Base-by-base conservation (phyloP, 352 stramenopile species). In the Phytopythium helicoides region DNA sequence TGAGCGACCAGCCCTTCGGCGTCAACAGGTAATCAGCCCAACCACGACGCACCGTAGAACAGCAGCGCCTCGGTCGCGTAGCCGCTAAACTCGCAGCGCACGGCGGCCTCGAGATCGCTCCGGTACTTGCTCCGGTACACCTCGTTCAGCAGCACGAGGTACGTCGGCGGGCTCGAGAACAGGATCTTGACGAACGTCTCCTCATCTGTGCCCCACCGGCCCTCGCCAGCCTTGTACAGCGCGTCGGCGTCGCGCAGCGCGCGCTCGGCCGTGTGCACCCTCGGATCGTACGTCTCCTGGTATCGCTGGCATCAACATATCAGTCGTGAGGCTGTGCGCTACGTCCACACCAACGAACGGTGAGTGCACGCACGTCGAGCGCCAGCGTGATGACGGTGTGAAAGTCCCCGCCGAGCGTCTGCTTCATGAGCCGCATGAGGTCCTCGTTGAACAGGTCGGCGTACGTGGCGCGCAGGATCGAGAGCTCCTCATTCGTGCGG, bases 391-490 rank as follows among this genome's bases (percentile, higher is more conserved):
- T 76, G 39, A 89, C 65, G 49, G 81, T 82, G 54, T 71, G 76
- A 56, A 86, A 84, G 65, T 92, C 79, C 19, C 81, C 81, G 36
- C 68, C 75, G 9, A 88, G 64, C 52, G 89, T 77, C 18, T 72
- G 77, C 41, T 71, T 60, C 70, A 90, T 78, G 22, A 82, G 60
- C 54, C 78, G 79, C 16, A 65, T 71, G 50, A 90, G 62, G 48
- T 92, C 81, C 54, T 86, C 66, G 51, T 86, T 83, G 60, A 82
- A 88, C 60, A 83, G 81, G 48, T 87, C 75, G 52, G 81, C 87
- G 62, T 86, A 90, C 45, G 76, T 86, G 51, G 71, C 74, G 62
- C 86, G 86, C 41, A 92, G 68, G 65, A 90, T 76, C 26, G 70
- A 69, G 31, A 92, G 58, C 58, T 92, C 82, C 26, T 87, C 70